Base-by-base conservation (phyloP, 768 basidiomycete species). In the Neoboletus brunneissimus region DNA sequence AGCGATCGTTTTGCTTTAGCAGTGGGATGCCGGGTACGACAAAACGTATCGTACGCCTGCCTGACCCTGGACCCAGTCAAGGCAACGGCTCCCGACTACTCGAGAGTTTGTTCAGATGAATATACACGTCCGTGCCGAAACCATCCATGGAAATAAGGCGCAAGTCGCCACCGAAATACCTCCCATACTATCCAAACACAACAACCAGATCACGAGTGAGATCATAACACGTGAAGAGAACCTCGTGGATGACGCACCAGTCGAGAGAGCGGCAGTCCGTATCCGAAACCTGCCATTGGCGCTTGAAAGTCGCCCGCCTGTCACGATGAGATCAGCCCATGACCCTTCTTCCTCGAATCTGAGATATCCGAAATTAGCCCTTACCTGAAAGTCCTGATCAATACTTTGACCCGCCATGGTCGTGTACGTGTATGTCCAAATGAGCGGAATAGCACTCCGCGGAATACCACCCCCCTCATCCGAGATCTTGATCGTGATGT, bases 341-440 rank as follows among this genome's bases (percentile, higher is more conserved):
- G 25, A 11, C 27, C 23, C 31, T 12, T 42, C 22, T 29, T 11
- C 5, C 3, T 0, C 4, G 11, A 22, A 5, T n/a, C 13, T 9
- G 1, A 32, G 8, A n/a, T 20, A 48, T 12, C 15, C 15, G 9
- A 29, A 6, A 32, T 38, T 9, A 8, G 2, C 11, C 38, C 43
- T 62, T 22, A 62, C 67, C 52, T 70, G 82, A 63, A 94, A 90
- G 59, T 91, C 84, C 71, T 87, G 84, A 60, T 87, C 88, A 45
- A 91, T 81, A 16, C 79, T 81, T 71, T 87, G 82, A 13, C 81
- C 79, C 45, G 76, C 76, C 90, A 91, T 89, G 13, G 88, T 93
- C 49, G 91, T 93, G 64, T 93, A 93, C 92, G 97, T 96, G 72
- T 94, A 98, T 55, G 96, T 99, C 97, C 97, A 99, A 51, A 99